Base-by-base conservation (phyloP, 2,329 filamentous ascomycete species). In the Penicillium sp. region DNA sequence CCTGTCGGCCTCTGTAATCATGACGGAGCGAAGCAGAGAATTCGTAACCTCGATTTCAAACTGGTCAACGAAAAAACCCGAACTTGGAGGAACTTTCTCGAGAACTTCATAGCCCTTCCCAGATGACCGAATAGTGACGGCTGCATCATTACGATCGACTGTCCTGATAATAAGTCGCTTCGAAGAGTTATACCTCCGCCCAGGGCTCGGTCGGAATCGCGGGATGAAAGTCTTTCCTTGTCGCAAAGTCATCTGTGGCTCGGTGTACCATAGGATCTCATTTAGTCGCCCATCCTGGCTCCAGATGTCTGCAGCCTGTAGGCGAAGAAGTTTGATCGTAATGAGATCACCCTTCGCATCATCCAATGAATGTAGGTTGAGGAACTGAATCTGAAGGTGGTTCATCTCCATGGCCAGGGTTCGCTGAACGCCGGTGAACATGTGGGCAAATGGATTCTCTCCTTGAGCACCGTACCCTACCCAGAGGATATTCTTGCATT, bases 261-360 rank as follows among this genome's bases (percentile, higher is more conserved):
- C 68, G 1, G 57, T 55, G 3, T 59, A 62, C 66, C 68, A 71
- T 3, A 69, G 40, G 0, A 69, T 41, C 2, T 51, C 50, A 20
- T 50, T 31, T 2, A 54, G 25, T 25, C 48, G 42, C 2, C 53
- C 53, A 7, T 38, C 35, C 5, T 55, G 53, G 20, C 58, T 55
- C 61, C 56, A 64, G 1, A 48, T 39, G 13, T 58, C 56, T 2
- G 54, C 41, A 25, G 41, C 53, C 11, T 56, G 53, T 4, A 62
- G 45, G 10, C 50, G 53, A 6, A 65, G 51, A 10, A 65, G 53
- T 16, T 47, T 51, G 20, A 51, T 47, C 2, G 55, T 48, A 14
- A 64, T 52, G 0, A 49, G 10, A 3, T 44, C 35, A 2, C 35
- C 30, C 10, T 46, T 42, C 0, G 50, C 44, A 1, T 63, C 48